Evolutionary conservation across 73 alveolate genomes (phyloP).

Genomic region (Paramecium octaurelia): DNA sequence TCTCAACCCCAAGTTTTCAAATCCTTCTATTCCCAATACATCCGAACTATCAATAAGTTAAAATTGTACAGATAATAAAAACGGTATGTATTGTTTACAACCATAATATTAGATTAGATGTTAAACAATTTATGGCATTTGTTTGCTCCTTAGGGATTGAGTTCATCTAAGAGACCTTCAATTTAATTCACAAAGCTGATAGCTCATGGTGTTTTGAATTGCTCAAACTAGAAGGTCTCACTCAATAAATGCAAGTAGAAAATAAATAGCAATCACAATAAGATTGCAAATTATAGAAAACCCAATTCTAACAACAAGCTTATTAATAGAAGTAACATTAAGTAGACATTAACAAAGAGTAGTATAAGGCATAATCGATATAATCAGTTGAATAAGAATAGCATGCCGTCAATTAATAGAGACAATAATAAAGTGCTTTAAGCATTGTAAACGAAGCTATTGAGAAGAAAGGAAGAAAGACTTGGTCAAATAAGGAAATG

Average conservation of each 20-base stretch:
- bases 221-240: background rate
- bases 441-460: background rate
- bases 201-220: constrained; percentile 33
- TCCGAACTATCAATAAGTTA: background rate
- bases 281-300: background rate
- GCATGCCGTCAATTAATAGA: background rate
- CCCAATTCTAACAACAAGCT: background rate
- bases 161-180: background rate
- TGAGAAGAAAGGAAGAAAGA: background rate
- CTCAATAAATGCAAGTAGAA: background rate
- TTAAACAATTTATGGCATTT: background rate
- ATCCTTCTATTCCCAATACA: background rate
- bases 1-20: background rate
- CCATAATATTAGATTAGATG: background rate
- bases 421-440: background rate
- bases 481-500: constrained; percentile 12
- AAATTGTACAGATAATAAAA: background rate
- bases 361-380: background rate
- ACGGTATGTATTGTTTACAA: background rate
- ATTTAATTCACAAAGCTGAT: constrained; percentile 1
- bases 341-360: background rate
- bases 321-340: background rate
- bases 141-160: background rate
- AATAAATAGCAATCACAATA: background rate
- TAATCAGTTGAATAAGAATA: background rate